A percentile compares a stretch with the other conserved stretches of the same genome.
Evolutionary conservation across 257 asterid genomes (phyloP).

Genomic region (Solanum habrochaites): DNA sequence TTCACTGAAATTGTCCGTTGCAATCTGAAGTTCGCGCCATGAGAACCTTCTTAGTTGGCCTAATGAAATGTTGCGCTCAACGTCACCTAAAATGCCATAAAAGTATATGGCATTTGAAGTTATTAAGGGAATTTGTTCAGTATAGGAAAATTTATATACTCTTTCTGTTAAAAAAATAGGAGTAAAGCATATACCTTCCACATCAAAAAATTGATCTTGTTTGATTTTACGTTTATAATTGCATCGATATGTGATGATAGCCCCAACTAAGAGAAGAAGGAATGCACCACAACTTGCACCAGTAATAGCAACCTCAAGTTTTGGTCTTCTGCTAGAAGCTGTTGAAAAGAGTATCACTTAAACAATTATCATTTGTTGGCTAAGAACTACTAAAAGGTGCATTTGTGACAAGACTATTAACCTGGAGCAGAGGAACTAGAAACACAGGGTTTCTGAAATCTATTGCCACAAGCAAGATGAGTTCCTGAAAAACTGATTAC

Average conservation of each 20-base stretch:
- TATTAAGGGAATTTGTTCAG: not conserved
- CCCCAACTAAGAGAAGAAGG: slow-evolving; percentile 54
- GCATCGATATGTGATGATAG: slow-evolving; percentile 27
- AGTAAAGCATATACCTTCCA: slow-evolving; percentile 38
- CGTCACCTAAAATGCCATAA: slow-evolving; percentile 41
- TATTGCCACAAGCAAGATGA: slow-evolving; percentile 51
- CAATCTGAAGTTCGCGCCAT: slow-evolving; percentile 68
- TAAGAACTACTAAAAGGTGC: not conserved
- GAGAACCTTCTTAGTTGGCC: slow-evolving; percentile 76
- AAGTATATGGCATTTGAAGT: not conserved
- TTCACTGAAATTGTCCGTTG: slow-evolving; percentile 63
- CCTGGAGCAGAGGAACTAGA: slow-evolving; percentile 60
- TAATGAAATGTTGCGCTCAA: slow-evolving; percentile 47
- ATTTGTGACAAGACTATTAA: not conserved
- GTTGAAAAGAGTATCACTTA: slow-evolving; percentile 7
- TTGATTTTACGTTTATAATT: slow-evolving; percentile 23
- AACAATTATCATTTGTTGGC: not conserved
- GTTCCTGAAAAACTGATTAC: slow-evolving; percentile 64
- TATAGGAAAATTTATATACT: not conserved
- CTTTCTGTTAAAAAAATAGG: not conserved
- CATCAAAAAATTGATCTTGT: slow-evolving; percentile 49
- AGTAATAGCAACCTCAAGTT: slow-evolving; percentile 37
- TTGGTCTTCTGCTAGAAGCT: slow-evolving; percentile 48
- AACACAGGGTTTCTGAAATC: slow-evolving; percentile 56
- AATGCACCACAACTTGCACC: slow-evolving; percentile 52